Percentiles rank a stretch among this genome's conserved stretches.
phyloP scores from a whole-genome alignment of 2,329 filamentous ascomycete species.

The Nigrospora sphaerica region DNA sequence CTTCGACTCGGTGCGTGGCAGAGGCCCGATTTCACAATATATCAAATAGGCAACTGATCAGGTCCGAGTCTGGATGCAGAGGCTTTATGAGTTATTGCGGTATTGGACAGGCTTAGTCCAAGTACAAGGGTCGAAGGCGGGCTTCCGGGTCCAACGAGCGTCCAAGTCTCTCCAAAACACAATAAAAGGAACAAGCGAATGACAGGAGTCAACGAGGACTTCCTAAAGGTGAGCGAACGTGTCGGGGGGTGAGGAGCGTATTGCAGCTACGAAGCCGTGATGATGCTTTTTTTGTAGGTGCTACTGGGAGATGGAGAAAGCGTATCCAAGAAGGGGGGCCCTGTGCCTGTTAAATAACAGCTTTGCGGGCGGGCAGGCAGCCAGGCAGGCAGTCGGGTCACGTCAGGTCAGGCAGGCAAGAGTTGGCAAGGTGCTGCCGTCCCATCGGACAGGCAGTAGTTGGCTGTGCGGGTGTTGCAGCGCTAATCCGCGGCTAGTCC shows the following conservation, averaged over 20 bases:
- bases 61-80: not conserved
- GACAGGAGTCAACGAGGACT: slow-evolving; percentile 70
- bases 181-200: slow-evolving; percentile 58
- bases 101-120: slow-evolving; percentile 9
- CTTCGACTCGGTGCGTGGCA: slow-evolving; percentile 11
- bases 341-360: too few species aligned
- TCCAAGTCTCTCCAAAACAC: slow-evolving; percentile 29
- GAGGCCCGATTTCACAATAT: slow-evolving; percentile 11
- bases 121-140: slow-evolving; percentile 15
- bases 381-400: too few species aligned
- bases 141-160: slow-evolving; percentile 22
- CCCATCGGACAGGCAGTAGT: too few species aligned
- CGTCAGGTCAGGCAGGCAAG: too few species aligned
- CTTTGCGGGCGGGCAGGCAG: too few species aligned
- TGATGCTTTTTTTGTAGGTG: too few species aligned
- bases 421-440: too few species aligned
- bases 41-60: slow-evolving; percentile 11
- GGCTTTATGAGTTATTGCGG: slow-evolving; percentile 6
- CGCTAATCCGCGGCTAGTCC: too few species aligned
- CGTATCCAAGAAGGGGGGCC: too few species aligned
- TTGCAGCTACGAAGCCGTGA: too few species aligned
- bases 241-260: not conserved
- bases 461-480: too few species aligned
- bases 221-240: slow-evolving; percentile 38
- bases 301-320: too few species aligned